Evolutionary conservation across 2,329 filamentous ascomycete genomes (phyloP).

Genomic region (Aspergillus texensis): DNA sequence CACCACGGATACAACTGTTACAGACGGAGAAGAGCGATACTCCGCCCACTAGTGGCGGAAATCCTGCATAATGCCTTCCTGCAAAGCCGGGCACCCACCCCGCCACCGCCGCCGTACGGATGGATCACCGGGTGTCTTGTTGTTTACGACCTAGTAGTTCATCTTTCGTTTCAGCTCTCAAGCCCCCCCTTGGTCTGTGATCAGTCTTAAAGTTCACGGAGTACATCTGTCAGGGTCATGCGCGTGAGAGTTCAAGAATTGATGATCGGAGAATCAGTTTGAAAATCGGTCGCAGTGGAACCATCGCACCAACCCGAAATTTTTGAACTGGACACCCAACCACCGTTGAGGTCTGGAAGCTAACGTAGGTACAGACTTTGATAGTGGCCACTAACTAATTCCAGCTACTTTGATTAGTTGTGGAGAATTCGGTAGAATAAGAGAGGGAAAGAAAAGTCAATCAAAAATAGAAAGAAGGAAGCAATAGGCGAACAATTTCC

Average conservation of each 20-base stretch:
- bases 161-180: background rate
- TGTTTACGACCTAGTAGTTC: background rate
- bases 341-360: constrained; percentile 8
- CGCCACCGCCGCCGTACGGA: background rate
- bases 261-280: background rate
- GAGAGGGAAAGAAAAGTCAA: background rate
- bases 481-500: background rate
- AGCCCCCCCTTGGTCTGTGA: background rate
- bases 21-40: constrained; percentile 9
- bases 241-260: background rate
- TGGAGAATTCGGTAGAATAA: background rate
- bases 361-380: constrained; percentile 16
- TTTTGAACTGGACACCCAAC: constrained; percentile 5
- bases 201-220: background rate
- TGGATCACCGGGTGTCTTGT: constrained; percentile 1
- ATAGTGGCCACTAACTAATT: constrained; percentile 9
- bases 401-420: constrained; percentile 2
- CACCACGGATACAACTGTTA: constrained; percentile 2
- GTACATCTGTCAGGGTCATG: background rate
- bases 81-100: background rate
- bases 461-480: background rate
- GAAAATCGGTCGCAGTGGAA: background rate
- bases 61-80: constrained; percentile 3
- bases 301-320: background rate
- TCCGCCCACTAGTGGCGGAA: constrained; percentile 10